Conservation (phyloP, 208 protist species). For the Angomonas deanei region DNA sequence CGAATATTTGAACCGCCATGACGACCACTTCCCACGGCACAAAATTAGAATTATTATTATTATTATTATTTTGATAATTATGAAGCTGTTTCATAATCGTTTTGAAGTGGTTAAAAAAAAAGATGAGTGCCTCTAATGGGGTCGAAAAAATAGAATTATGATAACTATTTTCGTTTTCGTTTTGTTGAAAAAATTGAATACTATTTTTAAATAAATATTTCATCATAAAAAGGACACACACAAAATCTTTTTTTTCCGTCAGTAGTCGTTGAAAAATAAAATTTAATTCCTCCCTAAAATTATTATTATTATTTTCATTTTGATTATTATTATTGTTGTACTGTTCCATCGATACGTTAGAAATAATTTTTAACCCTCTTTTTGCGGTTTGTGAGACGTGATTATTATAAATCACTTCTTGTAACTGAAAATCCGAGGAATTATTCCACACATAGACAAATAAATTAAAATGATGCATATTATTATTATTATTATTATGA, state of each 20-base stretch:
- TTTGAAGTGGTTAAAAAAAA: background rate
- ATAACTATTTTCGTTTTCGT: background rate
- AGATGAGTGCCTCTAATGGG: background rate
- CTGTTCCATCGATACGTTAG: background rate
- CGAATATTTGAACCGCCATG: no score
- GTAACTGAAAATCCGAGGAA: background rate
- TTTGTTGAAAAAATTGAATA: background rate
- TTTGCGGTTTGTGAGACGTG: background rate
- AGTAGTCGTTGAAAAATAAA: background rate
- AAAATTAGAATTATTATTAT: background rate
- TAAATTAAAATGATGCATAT: background rate
- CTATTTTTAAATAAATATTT: background rate
- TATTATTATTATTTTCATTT: constrained; percentile 1
- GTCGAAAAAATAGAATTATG: background rate
- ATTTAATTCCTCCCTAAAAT: background rate
- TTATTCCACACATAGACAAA: background rate
- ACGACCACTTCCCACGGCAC: background rate
- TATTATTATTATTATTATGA: background rate
- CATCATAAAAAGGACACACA: background rate
- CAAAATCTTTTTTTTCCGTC: background rate
- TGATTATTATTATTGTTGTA: background rate
- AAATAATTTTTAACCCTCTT: background rate
- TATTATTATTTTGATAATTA: background rate
- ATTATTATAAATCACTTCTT: background rate
- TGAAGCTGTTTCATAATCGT: background rate